These are phyloP conservation scores for Hygrophoropsis aurantiaca DNA, from an alignment of 768 basidiomycete species.

Conservation along the genomic window DNA sequence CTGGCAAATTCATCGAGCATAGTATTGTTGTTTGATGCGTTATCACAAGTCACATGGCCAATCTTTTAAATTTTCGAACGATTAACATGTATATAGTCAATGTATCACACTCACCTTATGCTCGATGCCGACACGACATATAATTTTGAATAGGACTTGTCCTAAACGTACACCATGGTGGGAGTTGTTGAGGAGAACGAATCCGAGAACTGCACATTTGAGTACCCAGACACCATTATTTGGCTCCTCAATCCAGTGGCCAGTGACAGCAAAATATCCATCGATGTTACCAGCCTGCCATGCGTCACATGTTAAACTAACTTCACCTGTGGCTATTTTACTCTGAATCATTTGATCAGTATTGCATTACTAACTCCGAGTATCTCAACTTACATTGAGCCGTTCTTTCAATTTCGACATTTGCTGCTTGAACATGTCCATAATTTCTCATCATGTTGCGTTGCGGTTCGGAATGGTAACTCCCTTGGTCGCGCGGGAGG, in stretches of 20 bases:
- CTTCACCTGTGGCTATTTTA: constrained; percentile 13
- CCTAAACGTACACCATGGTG: constrained; percentile 38
- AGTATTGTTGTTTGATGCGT: constrained; percentile 36
- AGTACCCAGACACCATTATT: constrained; percentile 25
- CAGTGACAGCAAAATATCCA: constrained; percentile 39
- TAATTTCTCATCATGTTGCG: constrained; percentile 25
- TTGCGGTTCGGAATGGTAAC: constrained; percentile 35
- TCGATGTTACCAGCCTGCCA: constrained; percentile 41
- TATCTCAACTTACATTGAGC: constrained; percentile 19
- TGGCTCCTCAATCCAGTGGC: constrained; percentile 37
- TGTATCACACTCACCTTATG: constrained; percentile 23
- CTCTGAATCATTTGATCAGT: constrained; percentile 5
- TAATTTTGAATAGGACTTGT: constrained; percentile 37
- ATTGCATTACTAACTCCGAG: neutral
- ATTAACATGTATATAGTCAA: neutral
- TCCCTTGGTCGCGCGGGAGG: constrained; percentile 34
- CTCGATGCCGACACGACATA: constrained; percentile 20
- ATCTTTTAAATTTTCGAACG: constrained; percentile 16
- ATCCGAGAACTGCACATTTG: constrained; percentile 33
- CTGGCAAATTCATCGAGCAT: constrained; percentile 29
- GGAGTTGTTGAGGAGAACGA: constrained; percentile 35
- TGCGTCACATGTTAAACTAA: constrained; percentile 38
- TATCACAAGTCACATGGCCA: constrained; percentile 37
- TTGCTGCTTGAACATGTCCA: constrained; percentile 25
- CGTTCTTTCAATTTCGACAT: constrained; percentile 8